phyloP scores from a whole-genome alignment of 2,329 filamentous ascomycete species.

The Hortaea sp. region DNA sequence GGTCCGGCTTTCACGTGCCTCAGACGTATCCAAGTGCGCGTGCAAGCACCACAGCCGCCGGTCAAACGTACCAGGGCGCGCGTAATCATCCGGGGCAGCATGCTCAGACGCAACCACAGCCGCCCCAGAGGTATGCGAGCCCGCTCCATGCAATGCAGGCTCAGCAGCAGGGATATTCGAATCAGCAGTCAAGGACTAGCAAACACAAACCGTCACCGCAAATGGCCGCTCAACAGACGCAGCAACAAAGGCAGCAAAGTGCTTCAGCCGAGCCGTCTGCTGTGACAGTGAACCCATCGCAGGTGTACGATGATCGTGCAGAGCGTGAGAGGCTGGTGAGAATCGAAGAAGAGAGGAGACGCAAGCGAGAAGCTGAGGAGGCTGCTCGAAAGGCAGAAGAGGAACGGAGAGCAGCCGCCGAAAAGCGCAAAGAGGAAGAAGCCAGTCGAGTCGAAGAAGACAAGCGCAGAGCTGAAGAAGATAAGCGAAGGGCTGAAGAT shows the following conservation, averaged over 20 bases:
- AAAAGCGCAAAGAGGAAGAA: conserved; percentile 17
- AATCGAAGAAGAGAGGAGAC: conserved; percentile 21
- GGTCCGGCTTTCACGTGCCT: conserved; percentile 6
- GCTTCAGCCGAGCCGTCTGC: conserved; percentile 24
- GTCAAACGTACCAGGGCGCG: conserved; percentile 8
- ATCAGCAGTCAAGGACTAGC: conserved; percentile 12
- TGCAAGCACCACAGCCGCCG: conserved; percentile 8
- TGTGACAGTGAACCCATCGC: conserved; percentile 42
- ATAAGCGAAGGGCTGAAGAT: conserved; percentile 5
- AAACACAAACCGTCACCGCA: conserved; percentile 18
- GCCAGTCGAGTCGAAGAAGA: conserved; percentile 8
- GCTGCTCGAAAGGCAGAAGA: conserved; percentile 25
- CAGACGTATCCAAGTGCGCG: conserved; percentile 14
- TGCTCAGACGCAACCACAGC: conserved; percentile 8
- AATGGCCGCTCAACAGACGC: conserved; percentile 10
- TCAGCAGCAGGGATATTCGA: conserved; percentile 14
- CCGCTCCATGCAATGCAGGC: conserved; percentile 21
- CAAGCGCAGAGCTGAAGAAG: conserved; percentile 8
- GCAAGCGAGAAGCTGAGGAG: conserved; percentile 21
- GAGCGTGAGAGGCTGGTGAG: conserved; percentile 35
- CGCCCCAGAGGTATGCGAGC: conserved; percentile 21
- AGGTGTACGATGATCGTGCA: conserved; percentile 45
- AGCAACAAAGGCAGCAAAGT: conserved; percentile 14
- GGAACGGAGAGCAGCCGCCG: conserved; percentile 20
- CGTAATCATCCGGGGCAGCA: conserved; percentile 8